These are phyloP conservation scores for Gastrolobium villosum DNA, from an alignment of 306 rosid species.

Conservation along the genomic window DNA sequence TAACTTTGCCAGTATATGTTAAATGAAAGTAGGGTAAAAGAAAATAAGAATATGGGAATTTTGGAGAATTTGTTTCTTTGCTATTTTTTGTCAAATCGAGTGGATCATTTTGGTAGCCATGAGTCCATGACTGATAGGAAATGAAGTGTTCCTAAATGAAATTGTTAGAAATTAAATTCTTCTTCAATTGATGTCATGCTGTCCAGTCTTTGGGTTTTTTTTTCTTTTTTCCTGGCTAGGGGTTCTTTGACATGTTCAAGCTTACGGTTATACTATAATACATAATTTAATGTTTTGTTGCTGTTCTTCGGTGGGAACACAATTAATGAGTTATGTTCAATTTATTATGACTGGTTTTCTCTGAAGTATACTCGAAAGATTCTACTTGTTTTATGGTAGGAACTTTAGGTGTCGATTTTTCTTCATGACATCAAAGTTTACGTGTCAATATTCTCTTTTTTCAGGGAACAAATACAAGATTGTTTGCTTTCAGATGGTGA, in stretches of 20 bases:
- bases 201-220: not conserved
- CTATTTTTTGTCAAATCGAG: constrained; percentile 8
- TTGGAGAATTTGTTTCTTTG: constrained; percentile 3
- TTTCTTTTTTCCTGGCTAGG: not conserved
- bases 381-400: not conserved
- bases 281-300: constrained; percentile 7
- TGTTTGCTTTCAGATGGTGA: constrained; percentile 82
- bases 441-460: constrained; percentile 37
- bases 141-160: constrained; percentile 6
- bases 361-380: not conserved
- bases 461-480: constrained; percentile 92
- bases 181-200: constrained; percentile 1
- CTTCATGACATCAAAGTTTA: constrained; percentile 29
- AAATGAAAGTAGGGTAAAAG: constrained; percentile 3
- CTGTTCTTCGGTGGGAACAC: not conserved
- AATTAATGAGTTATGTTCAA: constrained; percentile 25
- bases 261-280: constrained; percentile 11
- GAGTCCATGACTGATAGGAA: not conserved
- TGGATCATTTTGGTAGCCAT: not conserved
- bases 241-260: constrained; percentile 13
- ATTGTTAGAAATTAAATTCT: not conserved
- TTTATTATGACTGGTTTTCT: constrained; percentile 4
- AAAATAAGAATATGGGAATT: constrained; percentile 19
- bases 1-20: constrained; percentile 16
- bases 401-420: not conserved